Evolutionary conservation across 345 rosid genomes (phyloP).

Genomic region (Arabidopsis thaliana): DNA sequence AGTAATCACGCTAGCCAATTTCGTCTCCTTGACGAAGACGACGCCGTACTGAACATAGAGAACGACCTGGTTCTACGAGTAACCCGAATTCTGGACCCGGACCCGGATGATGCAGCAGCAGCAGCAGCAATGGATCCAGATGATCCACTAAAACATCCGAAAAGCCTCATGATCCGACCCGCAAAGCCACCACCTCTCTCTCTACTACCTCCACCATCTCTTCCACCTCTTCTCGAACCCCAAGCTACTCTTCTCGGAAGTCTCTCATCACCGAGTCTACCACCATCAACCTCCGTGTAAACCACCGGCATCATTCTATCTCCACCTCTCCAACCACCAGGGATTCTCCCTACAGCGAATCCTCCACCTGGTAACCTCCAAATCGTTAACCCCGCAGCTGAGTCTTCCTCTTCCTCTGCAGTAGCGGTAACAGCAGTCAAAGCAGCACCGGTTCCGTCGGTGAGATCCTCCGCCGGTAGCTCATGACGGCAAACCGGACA

Average conservation of each 20-base stretch:
- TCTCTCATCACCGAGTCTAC: slow-evolving; percentile 56
- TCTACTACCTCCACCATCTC: slow-evolving; percentile 56
- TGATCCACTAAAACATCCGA: slow-evolving; percentile 66
- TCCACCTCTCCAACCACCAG: slow-evolving; percentile 70
- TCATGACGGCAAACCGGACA: slow-evolving; percentile 97
- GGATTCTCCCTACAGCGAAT: slow-evolving; percentile 90
- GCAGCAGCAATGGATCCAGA: slow-evolving; percentile 42
- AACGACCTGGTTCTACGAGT: slow-evolving; percentile 41
- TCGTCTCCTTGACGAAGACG: slow-evolving; percentile 44
- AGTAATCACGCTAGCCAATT: slow-evolving; percentile 40
- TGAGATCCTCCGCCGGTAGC: slow-evolving; percentile 53
- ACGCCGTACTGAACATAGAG: slow-evolving; percentile 24
- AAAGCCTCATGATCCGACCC: slow-evolving; percentile 52
- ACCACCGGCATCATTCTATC: slow-evolving; percentile 83
- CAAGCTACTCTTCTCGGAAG: slow-evolving; percentile 78
- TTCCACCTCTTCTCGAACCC: slow-evolving; percentile 62
- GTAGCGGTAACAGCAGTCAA: neutral
- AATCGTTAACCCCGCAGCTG: slow-evolving; percentile 80
- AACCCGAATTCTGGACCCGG: slow-evolving; percentile 29
- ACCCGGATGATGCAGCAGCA: slow-evolving; percentile 33
- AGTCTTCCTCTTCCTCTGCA: slow-evolving; percentile 46
- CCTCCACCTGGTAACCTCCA: slow-evolving; percentile 98
- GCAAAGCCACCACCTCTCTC: slow-evolving; percentile 57
- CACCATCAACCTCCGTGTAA: slow-evolving; percentile 92
- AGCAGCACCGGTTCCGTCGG: slow-evolving; percentile 8